Evolutionary conservation across 2,329 filamentous ascomycete species (phyloP).

Genomic region (Pseudogymnoascus sp.): DNA sequence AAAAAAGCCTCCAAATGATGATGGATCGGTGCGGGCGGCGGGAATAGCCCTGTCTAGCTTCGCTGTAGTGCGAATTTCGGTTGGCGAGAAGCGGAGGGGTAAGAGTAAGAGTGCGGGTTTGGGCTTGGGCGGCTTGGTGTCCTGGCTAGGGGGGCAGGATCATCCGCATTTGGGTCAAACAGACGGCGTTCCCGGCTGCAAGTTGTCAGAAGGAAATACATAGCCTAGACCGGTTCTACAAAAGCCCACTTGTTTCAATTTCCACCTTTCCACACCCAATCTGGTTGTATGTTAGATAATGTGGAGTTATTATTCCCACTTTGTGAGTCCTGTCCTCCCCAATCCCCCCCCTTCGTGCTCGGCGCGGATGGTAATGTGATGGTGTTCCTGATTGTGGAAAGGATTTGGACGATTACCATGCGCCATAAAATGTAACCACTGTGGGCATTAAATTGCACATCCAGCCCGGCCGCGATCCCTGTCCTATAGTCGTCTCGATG

Average conservation of each 20-base stretch:
- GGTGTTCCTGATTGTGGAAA: background rate
- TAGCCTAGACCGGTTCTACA: conserved; percentile 1
- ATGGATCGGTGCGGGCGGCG: conserved; percentile 2
- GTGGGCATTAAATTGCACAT: background rate
- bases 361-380: no score
- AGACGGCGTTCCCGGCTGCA: background rate
- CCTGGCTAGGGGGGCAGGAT: background rate
- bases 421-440: background rate
- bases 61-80: background rate
- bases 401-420: background rate
- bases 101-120: background rate
- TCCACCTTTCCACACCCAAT: background rate
- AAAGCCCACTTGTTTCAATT: background rate
- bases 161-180: background rate
- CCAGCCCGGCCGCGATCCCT: conserved; percentile 2
- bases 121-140: background rate
- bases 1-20: background rate
- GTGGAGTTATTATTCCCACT: no score
- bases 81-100: background rate
- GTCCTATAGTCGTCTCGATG: background rate
- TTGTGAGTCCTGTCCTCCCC: no score
- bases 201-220: background rate
- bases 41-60: conserved; percentile 2
- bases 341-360: no score
- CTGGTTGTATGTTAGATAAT: background rate